Percentiles rank a stretch among this genome's conserved stretches.
Conservation (phyloP, 2,329 filamentous ascomycete genomes). For the Trichoderma sp. region DNA sequence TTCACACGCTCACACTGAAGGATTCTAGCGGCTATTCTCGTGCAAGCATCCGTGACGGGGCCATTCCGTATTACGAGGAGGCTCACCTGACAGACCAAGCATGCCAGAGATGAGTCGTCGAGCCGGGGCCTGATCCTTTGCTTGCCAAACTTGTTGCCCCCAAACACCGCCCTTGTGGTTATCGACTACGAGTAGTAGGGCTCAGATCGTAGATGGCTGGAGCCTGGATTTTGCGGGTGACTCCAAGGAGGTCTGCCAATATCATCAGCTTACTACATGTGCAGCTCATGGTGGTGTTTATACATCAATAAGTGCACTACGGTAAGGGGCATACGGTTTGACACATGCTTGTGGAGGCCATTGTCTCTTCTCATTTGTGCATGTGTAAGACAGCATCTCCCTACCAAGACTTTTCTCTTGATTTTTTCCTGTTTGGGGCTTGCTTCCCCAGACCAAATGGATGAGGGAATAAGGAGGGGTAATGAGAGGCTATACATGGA, state of each 20-base stretch:
- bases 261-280: neutral
- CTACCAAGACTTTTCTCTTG: neutral
- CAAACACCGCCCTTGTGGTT: neutral
- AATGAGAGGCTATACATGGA: neutral
- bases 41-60: neutral
- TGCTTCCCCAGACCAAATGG: neutral
- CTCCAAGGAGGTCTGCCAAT: neutral
- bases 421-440: neutral
- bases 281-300: neutral
- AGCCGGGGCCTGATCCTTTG: conserved; percentile 9
- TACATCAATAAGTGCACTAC: neutral
- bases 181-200: neutral
- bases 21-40: neutral
- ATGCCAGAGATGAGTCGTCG: conserved; percentile 16
- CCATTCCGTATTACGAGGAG: neutral
- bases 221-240: neutral
- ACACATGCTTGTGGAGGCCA: neutral
- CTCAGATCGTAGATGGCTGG: neutral
- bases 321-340: neutral
- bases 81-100: conserved; percentile 16
- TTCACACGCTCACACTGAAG: neutral
- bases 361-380: neutral
- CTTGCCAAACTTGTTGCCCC: neutral
- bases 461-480: neutral
- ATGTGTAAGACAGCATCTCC: neutral